These are phyloP conservation scores for Fraxinus albicans DNA, from an alignment of 305 asterid genomes.

Conservation along the genomic window DNA sequence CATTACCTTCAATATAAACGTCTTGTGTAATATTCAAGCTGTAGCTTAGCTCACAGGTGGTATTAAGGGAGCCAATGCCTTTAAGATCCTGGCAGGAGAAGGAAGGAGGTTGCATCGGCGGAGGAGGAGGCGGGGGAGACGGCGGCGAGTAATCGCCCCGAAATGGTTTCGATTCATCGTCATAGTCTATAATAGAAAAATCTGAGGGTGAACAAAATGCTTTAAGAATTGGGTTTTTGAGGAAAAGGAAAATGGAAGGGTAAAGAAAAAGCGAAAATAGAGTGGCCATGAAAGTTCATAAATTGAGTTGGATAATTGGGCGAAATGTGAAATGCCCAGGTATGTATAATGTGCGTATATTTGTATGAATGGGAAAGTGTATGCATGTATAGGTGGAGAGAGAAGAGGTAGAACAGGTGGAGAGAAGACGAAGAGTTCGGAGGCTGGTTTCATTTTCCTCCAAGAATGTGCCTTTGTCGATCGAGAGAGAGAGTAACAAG, in stretches of 20 bases:
- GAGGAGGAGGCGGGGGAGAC: conserved; percentile 61
- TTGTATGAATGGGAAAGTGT: too few relatives aligned
- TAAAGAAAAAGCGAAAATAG: conserved; percentile 17
- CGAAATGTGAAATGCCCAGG: not conserved
- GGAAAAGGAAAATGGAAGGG: conserved; percentile 12
- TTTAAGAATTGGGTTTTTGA: conserved; percentile 3
- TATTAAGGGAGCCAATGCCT: conserved; percentile 70
- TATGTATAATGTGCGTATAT: not conserved
- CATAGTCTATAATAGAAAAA: conserved; percentile 52
- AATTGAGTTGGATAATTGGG: not conserved
- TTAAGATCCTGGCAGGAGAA: conserved; percentile 55
- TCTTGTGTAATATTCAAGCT: conserved; percentile 63
- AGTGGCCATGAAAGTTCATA: conserved; percentile 48
- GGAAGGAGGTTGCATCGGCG: conserved; percentile 56
- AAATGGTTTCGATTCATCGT: conserved; percentile 22
- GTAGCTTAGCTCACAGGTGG: conserved; percentile 74
- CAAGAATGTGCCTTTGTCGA: conserved; percentile 18
- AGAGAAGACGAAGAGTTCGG: conserved; percentile 40
- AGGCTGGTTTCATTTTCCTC: conserved; percentile 41
- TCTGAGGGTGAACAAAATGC: conserved; percentile 27
- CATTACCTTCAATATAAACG: conserved; percentile 48
- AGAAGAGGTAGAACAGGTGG: conserved; percentile 37
- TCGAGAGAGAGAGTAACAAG: not conserved
- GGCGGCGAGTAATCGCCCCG: conserved; percentile 61
- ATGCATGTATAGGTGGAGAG: conserved; percentile 7